Evolutionary conservation across 2,329 filamentous ascomycete species (phyloP), one percentile per base, ranked within the genome.

Genomic region (Alternaria triticina): DNA sequence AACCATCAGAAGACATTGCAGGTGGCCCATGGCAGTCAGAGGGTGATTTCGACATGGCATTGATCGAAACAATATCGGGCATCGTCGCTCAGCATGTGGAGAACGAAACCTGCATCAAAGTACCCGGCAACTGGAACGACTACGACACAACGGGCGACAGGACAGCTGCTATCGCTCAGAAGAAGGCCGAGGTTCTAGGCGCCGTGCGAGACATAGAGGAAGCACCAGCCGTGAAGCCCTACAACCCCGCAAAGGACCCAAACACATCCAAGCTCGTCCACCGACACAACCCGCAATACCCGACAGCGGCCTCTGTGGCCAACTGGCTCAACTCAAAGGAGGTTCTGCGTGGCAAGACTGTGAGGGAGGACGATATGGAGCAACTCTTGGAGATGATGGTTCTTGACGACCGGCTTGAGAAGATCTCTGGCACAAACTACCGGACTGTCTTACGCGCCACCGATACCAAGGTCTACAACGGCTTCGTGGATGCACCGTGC

Each of bases 11-110:
- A 66, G 91, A 96, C 65, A 92, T 96, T 50, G 97, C 94, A 0
- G 96, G 96, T 51, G 96, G 96, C 2, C 91, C 93, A 9, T 99
- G 95, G 93, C 97, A 96, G 79, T 94, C 92, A 8, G 94, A 97
- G 67, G 92, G 93, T 56, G 91, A 94, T 68, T 86, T 98, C 12
- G 96, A 99, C 80, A 90, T 92, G 68, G 91, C 91, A 62, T 93
- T 99, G 77, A 94, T 98, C 72, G 89, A 92, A 60, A 88, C 89
- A 45, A 84, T 97, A 54, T 88, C 91, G 64, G 86, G 87, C 20
- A 87, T 91, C 63, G 87, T 97, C 55, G 91, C 93, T 71, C 88
- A 90, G 68, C 90, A 89, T 65, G 88, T 97, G 65, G 89, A 90
- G 72, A 84, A 84, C 11, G 85, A 89, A 73, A 95, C 91, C 74